Base-by-base conservation (phyloP, 1,139 yeast genomes). In the Hemisphaericaspora subhashii region DNA sequence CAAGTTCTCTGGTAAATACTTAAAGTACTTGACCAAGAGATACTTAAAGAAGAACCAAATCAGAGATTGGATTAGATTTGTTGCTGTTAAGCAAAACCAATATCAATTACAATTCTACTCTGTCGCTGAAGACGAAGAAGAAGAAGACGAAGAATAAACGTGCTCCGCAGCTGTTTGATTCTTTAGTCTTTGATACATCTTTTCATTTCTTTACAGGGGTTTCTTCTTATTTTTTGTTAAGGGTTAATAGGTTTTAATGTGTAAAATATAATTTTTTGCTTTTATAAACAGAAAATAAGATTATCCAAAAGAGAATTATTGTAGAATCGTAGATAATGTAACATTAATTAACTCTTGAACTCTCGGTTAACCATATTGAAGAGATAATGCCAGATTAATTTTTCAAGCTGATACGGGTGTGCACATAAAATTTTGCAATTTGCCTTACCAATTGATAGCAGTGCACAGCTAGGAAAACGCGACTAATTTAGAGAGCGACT, bases 1-100 rank as follows among this genome's bases (percentile, higher is more conserved):
- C 75, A 85, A 88, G 79, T 92, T 94, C 92, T 89, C 98, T 60
- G 99, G 99, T 79, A 92, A 94, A 81, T 92, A 92, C 95, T 86
- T 89, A 74, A 92, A 92, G 82, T 92, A 90, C 92, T 81, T 92
- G 72, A 87, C 98, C 68, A 92, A 92, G 89, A 90, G 95, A 83
- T 92, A 88, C 94, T 87, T 92, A 77, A 92, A 92, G 96, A 92
- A 92, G 88, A 88, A 89, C 94, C 95, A 87, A 78, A 86, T 90
- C 80, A 86, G 94, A 81, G 98, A 92, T 81, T 92, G 98, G 98
- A 89, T 94, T 77, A 94, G 98, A 84, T 92, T 94, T 67, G 96
- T 92, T 60, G 86, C 98, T 58, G 83, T 86, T 68, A 85, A 89
- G 80, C 88, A 87, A 76, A 89, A 92, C 85, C 84, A 82, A 72